These are phyloP conservation scores for Cordyceps cateniannulata DNA, from an alignment of 2,329 filamentous ascomycete species.

Conservation along the genomic window DNA sequence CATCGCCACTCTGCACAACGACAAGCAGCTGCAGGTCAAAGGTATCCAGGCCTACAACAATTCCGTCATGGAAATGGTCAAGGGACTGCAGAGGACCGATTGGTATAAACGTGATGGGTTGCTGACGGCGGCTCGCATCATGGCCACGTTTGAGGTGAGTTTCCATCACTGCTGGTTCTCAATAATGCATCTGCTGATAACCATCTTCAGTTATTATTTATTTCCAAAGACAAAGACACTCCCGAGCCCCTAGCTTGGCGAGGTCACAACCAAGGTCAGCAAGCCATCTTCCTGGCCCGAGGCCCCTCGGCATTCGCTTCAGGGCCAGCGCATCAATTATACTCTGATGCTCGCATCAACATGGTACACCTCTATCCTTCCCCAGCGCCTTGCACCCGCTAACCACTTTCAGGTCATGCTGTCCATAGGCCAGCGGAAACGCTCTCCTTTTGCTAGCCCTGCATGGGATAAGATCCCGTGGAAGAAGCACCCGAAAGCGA, in stretches of 20 bases:
- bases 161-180: no score
- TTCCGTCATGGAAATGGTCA: constrained; percentile 16
- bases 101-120: constrained; percentile 15
- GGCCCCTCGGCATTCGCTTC: constrained; percentile 13
- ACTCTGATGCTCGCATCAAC: constrained; percentile 18
- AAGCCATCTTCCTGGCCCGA: constrained; percentile 14
- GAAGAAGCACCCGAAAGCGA: constrained; percentile 22
- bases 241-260: constrained; percentile 13
- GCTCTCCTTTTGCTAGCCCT: constrained; percentile 21
- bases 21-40: constrained; percentile 17
- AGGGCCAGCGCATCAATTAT: constrained; percentile 18
- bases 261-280: constrained; percentile 16
- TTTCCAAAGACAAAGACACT: constrained; percentile 15
- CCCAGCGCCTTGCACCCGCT: neutral
- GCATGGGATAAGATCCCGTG: constrained; percentile 29
- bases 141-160: constrained; percentile 19
- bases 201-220: constrained; percentile 13
- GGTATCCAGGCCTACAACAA: constrained; percentile 18
- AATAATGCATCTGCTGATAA: neutral
- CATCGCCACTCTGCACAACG: constrained; percentile 15
- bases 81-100: constrained; percentile 9
- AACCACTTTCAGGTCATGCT: constrained; percentile 13
- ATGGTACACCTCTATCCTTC: constrained; percentile 11
- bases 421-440: constrained; percentile 14
- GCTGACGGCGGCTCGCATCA: constrained; percentile 14